A percentile compares a stretch with the other conserved stretches of the same genome.
Evolutionary conservation across 139 green algal genomes (phyloP).

Genomic region (Pseudopediastrum boryanum): DNA sequence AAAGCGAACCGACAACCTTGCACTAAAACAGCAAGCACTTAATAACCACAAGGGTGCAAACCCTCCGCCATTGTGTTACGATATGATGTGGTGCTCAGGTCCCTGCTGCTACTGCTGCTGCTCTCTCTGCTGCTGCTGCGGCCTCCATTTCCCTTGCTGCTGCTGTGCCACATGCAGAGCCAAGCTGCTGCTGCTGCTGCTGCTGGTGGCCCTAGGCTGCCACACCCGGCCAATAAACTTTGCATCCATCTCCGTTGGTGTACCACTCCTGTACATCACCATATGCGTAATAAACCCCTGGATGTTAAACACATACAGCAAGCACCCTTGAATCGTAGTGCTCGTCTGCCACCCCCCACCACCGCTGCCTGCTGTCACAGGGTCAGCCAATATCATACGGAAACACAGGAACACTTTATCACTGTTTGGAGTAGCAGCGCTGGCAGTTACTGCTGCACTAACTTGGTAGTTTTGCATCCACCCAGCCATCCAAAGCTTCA

Average conservation of each 20-base stretch:
- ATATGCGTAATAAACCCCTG: constrained; percentile 38
- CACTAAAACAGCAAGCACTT: too few relatives aligned
- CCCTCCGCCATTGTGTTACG: too few relatives aligned
- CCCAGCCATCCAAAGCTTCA: constrained; percentile 32
- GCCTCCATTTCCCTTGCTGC: not conserved
- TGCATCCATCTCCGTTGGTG: constrained; percentile 14
- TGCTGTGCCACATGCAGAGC: not conserved
- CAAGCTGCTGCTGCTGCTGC: not conserved
- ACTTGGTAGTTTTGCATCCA: constrained; percentile 36
- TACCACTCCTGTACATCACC: constrained; percentile 33
- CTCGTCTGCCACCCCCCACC: not conserved
- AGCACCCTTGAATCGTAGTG: constrained; percentile 30
- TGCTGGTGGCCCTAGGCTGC: not conserved
- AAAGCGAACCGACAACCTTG: too few relatives aligned
- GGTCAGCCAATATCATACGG: constrained; percentile 17
- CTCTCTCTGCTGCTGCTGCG: not conserved
- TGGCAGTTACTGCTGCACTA: constrained; percentile 21
- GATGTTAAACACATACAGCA: constrained; percentile 41
- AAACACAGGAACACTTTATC: constrained; percentile 42
- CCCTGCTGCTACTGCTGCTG: not conserved
- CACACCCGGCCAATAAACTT: constrained; percentile 27
- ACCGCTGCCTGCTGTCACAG: not conserved
- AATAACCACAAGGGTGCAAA: too few relatives aligned
- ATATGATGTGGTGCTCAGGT: too few relatives aligned
- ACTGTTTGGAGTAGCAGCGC: constrained; percentile 23